These are phyloP conservation scores for Saccharomycopsis fibuligera DNA, from an alignment of 805 yeast genomes.

Conservation along the genomic window DNA sequence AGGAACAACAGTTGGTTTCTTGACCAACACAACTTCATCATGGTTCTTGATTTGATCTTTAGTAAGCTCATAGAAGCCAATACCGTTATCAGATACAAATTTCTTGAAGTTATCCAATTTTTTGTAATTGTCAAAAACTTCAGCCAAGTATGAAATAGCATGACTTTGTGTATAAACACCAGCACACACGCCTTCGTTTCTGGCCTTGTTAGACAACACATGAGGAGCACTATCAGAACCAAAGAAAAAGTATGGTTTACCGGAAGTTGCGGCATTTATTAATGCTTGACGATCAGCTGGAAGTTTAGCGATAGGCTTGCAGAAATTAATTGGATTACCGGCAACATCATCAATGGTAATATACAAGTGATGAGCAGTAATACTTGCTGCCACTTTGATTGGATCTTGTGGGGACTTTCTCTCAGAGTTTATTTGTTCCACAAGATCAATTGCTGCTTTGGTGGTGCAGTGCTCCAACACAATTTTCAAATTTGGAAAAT, in stretches of 20 bases:
- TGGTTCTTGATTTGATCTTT: constrained; percentile 35
- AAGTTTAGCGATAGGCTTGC: constrained; percentile 96
- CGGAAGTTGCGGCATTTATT: constrained; percentile 82
- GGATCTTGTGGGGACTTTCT: constrained; percentile 28
- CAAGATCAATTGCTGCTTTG: constrained; percentile 74
- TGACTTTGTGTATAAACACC: constrained; percentile 91
- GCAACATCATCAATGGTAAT: constrained; percentile 94
- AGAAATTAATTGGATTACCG: constrained; percentile 88
- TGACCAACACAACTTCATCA: constrained; percentile 50
- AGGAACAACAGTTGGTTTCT: constrained; percentile 52
- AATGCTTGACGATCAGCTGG: constrained; percentile 80
- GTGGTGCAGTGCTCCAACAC: constrained; percentile 50
- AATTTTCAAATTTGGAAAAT: constrained; percentile 17
- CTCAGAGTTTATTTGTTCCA: constrained; percentile 53
- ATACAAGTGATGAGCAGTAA: constrained; percentile 91
- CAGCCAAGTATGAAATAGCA: constrained; percentile 79
- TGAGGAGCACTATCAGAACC: constrained; percentile 99
- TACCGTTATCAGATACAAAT: constrained; percentile 75
- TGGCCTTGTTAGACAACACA: constrained; percentile 71
- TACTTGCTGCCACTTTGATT: constrained; percentile 77
- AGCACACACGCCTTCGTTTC: constrained; percentile 86
- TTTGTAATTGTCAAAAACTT: constrained; percentile 65
- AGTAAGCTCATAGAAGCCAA: constrained; percentile 59
- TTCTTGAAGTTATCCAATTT: constrained; percentile 59
- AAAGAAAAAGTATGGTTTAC: constrained; percentile 87